Evolutionary conservation across 306 rosid species (phyloP).

Genomic region (Casuarina equisetifolia): DNA sequence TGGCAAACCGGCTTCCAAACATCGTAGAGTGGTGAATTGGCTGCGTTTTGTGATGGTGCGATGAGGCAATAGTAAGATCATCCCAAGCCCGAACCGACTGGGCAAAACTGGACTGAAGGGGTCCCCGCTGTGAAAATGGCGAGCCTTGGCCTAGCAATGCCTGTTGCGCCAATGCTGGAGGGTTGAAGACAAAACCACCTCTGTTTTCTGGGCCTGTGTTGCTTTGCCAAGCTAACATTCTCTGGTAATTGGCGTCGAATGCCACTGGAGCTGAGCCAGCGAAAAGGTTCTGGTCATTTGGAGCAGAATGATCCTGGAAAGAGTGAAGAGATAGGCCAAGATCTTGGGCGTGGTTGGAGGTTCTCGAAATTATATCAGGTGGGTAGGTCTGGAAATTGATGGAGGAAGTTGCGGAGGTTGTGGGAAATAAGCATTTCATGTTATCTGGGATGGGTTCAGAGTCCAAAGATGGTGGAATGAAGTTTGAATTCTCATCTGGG

Average conservation of each 20-base stretch:
- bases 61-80: conserved; percentile 38
- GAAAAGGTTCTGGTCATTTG: conserved; percentile 40
- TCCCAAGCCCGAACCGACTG: conserved; percentile 55
- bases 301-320: conserved; percentile 48
- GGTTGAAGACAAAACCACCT: conserved; percentile 41
- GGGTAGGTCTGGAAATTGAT: conserved; percentile 59
- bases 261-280: conserved; percentile 38
- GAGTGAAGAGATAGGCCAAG: conserved; percentile 79
- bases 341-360: conserved; percentile 44
- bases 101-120: conserved; percentile 71
- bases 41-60: conserved; percentile 46
- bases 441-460: conserved; percentile 47
- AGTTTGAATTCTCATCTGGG: conserved; percentile 33
- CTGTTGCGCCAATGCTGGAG: conserved; percentile 25
- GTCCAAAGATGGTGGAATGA: conserved; percentile 42
- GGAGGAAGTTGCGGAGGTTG: conserved; percentile 52
- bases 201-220: conserved; percentile 31
- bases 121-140: conserved; percentile 50
- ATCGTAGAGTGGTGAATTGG: conserved; percentile 46
- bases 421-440: conserved; percentile 57
- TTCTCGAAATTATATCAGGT: conserved; percentile 46
- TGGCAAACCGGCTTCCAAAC: conserved; percentile 48
- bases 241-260: conserved; percentile 49
- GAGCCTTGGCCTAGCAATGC: conserved; percentile 46
- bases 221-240: conserved; percentile 54